These are phyloP conservation scores for Colletotrichum eremochloae DNA, from an alignment of 2,329 filamentous ascomycete species.

Conservation along the genomic window DNA sequence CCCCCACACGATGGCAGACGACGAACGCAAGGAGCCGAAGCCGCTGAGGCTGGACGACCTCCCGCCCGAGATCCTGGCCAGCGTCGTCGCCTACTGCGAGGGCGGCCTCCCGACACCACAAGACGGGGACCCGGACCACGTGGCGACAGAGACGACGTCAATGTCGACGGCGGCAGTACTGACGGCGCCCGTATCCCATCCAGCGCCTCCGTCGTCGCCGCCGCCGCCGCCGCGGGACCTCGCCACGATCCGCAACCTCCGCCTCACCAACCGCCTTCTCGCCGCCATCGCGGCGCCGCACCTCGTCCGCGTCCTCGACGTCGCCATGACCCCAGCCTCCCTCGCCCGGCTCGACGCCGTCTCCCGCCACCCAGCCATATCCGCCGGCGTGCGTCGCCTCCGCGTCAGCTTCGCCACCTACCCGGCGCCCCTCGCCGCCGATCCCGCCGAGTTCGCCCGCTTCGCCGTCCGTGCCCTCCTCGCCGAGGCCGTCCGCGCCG, in stretches of 20 bases:
- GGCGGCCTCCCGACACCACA: background rate
- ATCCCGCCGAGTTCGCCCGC: background rate
- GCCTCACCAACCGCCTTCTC: background rate
- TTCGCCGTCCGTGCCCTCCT: background rate
- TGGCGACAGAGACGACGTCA: background rate
- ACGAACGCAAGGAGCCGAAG: background rate
- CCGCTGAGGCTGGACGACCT: background rate
- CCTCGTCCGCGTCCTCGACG: conserved; percentile 1
- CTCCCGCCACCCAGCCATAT: background rate
- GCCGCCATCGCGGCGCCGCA: background rate
- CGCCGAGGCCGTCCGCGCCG: background rate
- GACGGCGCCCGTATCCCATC: background rate
- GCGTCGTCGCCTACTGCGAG: background rate
- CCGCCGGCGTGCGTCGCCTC: background rate
- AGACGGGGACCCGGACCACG: background rate
- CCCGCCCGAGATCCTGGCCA: background rate
- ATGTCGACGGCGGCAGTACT: background rate
- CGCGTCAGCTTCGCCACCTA: background rate
- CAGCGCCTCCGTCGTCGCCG: too few relatives aligned
- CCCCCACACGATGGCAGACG: background rate
- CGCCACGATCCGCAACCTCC: background rate
- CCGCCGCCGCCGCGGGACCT: background rate
- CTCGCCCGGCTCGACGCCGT: background rate
- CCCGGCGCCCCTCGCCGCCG: background rate
- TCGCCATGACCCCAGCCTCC: background rate